These are phyloP conservation scores for Nigrograna mackinnonii DNA, from an alignment of 2,329 filamentous ascomycete species.

Conservation along the genomic window DNA sequence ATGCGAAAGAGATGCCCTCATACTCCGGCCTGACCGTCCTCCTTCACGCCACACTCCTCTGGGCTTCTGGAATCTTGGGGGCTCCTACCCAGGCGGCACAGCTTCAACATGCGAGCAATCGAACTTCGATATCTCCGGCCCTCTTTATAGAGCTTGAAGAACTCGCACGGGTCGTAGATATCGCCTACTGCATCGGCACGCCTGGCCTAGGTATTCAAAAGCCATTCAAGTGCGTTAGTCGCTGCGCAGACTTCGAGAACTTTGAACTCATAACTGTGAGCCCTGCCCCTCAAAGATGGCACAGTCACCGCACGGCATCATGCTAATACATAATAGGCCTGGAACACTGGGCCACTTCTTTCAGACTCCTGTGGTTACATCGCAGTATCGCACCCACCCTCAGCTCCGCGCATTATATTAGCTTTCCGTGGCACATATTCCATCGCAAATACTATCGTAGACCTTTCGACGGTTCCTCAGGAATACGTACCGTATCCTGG, in stretches of 20 bases:
- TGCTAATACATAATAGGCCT: constrained; percentile 57
- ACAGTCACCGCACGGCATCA: neutral
- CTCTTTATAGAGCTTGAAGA: constrained; percentile 86
- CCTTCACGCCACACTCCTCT: too few relatives aligned
- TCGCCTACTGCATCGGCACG: constrained; percentile 88
- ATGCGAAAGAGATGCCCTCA: too few relatives aligned
- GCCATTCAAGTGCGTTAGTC: constrained; percentile 83
- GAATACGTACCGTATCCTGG: constrained; percentile 86
- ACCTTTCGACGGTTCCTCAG: constrained; percentile 87
- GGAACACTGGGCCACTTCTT: constrained; percentile 86
- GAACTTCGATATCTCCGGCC: constrained; percentile 56
- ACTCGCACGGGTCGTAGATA: constrained; percentile 87
- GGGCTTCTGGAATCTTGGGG: neutral
- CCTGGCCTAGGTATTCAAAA: constrained; percentile 80
- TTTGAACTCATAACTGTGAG: constrained; percentile 72
- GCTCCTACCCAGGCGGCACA: neutral
- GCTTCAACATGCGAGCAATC: constrained; percentile 23
- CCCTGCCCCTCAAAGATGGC: neutral
- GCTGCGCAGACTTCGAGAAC: constrained; percentile 79
- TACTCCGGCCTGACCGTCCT: too few relatives aligned
- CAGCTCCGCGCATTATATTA: constrained; percentile 70
- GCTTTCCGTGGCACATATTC: constrained; percentile 96
- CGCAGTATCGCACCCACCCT: constrained; percentile 74
- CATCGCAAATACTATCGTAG: constrained; percentile 85
- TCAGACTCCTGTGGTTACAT: constrained; percentile 94